Evolutionary conservation across 495 filamentous ascomycete species (phyloP).

Genomic region (Penicillium cataractarum): DNA sequence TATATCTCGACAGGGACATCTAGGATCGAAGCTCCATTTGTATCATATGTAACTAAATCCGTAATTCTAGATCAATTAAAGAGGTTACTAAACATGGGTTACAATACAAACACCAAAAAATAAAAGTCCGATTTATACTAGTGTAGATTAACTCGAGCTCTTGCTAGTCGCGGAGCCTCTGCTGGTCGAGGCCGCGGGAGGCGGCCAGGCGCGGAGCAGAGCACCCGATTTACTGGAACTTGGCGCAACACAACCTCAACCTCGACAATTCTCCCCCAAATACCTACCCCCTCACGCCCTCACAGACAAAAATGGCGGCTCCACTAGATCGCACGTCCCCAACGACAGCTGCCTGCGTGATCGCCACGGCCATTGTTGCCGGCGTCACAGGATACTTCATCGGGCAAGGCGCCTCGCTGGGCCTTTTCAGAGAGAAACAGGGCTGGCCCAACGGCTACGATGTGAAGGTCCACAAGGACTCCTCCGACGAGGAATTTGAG

Average conservation of each 20-base stretch:
- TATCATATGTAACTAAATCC: too few relatives aligned
- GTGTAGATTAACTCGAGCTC: neutral
- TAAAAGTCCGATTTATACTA: neutral
- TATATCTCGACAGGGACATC: too few relatives aligned
- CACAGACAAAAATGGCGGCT: slow-evolving; percentile 41
- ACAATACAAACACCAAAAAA: too few relatives aligned
- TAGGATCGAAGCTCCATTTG: too few relatives aligned
- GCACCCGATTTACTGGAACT: neutral
- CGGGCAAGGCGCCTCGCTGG: slow-evolving; percentile 54
- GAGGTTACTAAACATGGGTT: too few relatives aligned
- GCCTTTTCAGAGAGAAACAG: slow-evolving; percentile 50
- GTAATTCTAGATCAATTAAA: too few relatives aligned
- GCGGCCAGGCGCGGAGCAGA: slow-evolving; percentile 3
- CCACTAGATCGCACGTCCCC: slow-evolving; percentile 45
- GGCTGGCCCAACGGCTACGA: slow-evolving; percentile 57
- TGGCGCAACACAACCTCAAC: neutral
- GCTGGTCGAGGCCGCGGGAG: neutral
- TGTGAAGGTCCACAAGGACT: slow-evolving; percentile 51
- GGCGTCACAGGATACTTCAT: slow-evolving; percentile 69
- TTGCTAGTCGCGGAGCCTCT: neutral
- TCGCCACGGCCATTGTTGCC: slow-evolving; percentile 67
- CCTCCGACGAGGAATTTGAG: slow-evolving; percentile 45
- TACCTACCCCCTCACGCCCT: neutral
- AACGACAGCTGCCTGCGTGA: slow-evolving; percentile 54
- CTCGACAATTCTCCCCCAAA: neutral